Evolutionary conservation across 2,329 filamentous ascomycete species (phyloP).

Genomic region (Malbranchea zuffiana): DNA sequence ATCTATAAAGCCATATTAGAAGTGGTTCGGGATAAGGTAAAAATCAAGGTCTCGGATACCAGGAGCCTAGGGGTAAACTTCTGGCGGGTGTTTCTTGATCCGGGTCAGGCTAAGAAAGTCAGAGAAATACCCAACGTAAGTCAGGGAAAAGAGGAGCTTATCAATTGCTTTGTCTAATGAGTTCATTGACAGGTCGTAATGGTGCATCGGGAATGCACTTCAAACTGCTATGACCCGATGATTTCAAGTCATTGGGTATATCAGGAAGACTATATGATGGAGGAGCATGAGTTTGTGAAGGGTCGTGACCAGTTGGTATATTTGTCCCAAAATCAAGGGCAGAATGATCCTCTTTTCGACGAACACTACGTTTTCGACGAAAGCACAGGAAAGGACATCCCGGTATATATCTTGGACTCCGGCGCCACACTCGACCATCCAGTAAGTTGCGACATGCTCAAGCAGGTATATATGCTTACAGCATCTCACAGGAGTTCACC

Average conservation of each 20-base stretch:
- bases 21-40: slow-evolving; percentile 6
- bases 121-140: slow-evolving; percentile 10
- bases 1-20: slow-evolving; percentile 9
- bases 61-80: slow-evolving; percentile 9
- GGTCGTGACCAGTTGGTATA: slow-evolving; percentile 7
- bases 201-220: slow-evolving; percentile 8
- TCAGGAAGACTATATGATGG: slow-evolving; percentile 5
- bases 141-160: slow-evolving; percentile 1
- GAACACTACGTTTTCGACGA: slow-evolving; percentile 8
- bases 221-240: slow-evolving; percentile 5
- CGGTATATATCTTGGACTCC: slow-evolving; percentile 10
- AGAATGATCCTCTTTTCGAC: not conserved
- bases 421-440: slow-evolving; percentile 8
- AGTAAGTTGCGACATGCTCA: slow-evolving; percentile 4
- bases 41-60: slow-evolving; percentile 7
- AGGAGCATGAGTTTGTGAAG: not conserved
- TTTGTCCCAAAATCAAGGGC: slow-evolving; percentile 6
- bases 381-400: slow-evolving; percentile 8
- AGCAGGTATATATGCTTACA: slow-evolving; percentile 1
- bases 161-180: not conserved
- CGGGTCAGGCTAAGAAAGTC: slow-evolving; percentile 7
- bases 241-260: slow-evolving; percentile 5
- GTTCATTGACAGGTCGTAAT: slow-evolving; percentile 7
- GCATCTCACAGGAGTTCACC: slow-evolving; percentile 8
- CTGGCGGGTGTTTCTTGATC: slow-evolving; percentile 8